A percentile compares a stretch with the other conserved stretches of the same genome.
These are phyloP conservation scores for Aschersonia sp. DNA, from an alignment of 2,329 filamentous ascomycete genomes.

Conservation along the genomic window DNA sequence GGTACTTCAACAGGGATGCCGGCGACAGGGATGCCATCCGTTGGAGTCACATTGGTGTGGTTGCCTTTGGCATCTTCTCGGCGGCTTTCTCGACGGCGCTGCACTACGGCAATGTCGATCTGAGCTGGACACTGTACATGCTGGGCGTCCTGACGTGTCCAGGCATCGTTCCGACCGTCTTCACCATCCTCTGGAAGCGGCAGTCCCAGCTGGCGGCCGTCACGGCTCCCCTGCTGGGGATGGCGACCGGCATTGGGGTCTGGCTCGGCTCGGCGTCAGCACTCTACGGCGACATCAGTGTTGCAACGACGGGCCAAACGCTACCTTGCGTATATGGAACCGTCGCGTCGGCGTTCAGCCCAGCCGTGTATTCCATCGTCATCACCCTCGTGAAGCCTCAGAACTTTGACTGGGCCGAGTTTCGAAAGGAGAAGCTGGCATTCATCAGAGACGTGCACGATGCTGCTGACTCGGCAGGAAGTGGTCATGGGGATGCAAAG, in stretches of 20 bases:
- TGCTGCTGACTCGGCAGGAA: constrained; percentile 3
- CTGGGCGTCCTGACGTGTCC: constrained; percentile 37
- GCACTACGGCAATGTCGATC: constrained; percentile 36
- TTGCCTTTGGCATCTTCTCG: constrained; percentile 32
- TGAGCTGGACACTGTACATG: constrained; percentile 41
- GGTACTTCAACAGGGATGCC: constrained; percentile 30
- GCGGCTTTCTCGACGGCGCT: constrained; percentile 1
- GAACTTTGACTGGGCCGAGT: constrained; percentile 23
- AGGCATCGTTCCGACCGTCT: constrained; percentile 36
- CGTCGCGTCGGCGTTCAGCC: constrained; percentile 28
- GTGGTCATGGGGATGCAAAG: constrained; percentile 7
- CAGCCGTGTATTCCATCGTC: constrained; percentile 26
- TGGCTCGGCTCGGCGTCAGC: constrained; percentile 34
- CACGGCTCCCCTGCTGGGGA: constrained; percentile 31
- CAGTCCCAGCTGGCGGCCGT: constrained; percentile 35
- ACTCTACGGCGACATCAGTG: constrained; percentile 29
- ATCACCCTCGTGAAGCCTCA: constrained; percentile 30
- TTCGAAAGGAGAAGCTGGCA: constrained; percentile 23
- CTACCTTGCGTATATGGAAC: constrained; percentile 32
- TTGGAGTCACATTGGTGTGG: constrained; percentile 35
- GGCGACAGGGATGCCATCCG: constrained; percentile 33
- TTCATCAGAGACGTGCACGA: constrained; percentile 13
- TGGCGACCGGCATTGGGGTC: constrained; percentile 32
- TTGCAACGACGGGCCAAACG: constrained; percentile 30
- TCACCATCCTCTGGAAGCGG: constrained; percentile 35